These are phyloP conservation scores for Aspergillus novofumigatus DNA, from an alignment of 2,329 filamentous ascomycete species.

Conservation along the genomic window DNA sequence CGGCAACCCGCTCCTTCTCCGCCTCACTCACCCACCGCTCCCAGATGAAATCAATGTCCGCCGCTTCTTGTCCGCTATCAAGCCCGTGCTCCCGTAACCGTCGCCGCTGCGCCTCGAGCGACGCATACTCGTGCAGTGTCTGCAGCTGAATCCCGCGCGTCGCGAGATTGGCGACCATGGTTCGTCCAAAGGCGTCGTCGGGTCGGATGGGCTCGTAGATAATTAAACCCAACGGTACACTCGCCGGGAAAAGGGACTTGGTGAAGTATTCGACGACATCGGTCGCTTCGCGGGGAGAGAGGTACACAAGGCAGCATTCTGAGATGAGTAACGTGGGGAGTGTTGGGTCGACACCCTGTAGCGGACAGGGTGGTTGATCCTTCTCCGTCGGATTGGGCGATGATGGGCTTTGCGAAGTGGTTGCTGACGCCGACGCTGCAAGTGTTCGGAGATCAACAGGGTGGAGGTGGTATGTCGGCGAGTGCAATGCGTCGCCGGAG, in stretches of 20 bases:
- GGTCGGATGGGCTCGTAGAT: conserved; percentile 88
- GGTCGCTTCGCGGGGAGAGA: conserved; percentile 62
- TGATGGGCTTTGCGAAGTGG: conserved; percentile 20
- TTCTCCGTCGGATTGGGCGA: conserved; percentile 15
- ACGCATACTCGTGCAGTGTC: conserved; percentile 69
- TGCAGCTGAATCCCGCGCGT: conserved; percentile 78
- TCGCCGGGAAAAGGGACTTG: conserved; percentile 43
- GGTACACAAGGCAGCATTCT: conserved; percentile 93
- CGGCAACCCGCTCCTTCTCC: conserved; percentile 76
- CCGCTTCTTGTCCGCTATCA: conserved; percentile 49
- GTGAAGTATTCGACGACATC: conserved; percentile 64
- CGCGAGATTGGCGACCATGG: conserved; percentile 88
- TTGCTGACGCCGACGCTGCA: not conserved
- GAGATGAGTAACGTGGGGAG: conserved; percentile 83
- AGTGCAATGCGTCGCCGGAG: conserved; percentile 42
- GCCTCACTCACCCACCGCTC: conserved; percentile 63
- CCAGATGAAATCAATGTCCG: conserved; percentile 69
- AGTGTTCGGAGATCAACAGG: conserved; percentile 68
- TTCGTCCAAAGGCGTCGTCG: conserved; percentile 78
- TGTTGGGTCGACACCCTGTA: conserved; percentile 49
- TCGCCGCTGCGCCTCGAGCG: conserved; percentile 62
- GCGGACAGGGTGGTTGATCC: conserved; percentile 8
- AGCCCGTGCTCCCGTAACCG: conserved; percentile 68
- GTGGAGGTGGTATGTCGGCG: conserved; percentile 52
- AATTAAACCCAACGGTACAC: conserved; percentile 57